These are phyloP conservation scores for Boletellus sp. DNA, from an alignment of 768 basidiomycete genomes.

Conservation along the genomic window DNA sequence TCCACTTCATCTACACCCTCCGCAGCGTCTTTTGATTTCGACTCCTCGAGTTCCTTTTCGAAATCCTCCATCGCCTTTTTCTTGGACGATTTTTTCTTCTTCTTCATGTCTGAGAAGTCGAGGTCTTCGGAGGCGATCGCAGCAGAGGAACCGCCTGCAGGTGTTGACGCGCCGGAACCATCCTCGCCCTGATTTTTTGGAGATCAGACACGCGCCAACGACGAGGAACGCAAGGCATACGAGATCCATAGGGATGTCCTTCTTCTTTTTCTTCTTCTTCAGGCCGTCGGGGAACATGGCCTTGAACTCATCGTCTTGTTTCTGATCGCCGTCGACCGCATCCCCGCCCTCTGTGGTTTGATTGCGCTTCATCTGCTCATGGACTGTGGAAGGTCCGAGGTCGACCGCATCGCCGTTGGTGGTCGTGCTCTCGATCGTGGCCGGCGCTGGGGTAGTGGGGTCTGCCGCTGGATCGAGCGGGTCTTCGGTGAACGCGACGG, in stretches of 20 bases:
- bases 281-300: slow-evolving; percentile 79
- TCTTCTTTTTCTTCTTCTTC: slow-evolving; percentile 94
- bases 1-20: slow-evolving; percentile 55
- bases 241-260: slow-evolving; percentile 81
- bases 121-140: slow-evolving; percentile 64
- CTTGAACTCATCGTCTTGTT: slow-evolving; percentile 73
- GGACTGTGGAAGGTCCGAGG: slow-evolving; percentile 70
- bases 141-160: slow-evolving; percentile 38
- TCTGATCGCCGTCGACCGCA: slow-evolving; percentile 39
- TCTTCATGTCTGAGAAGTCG: slow-evolving; percentile 95
- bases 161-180: slow-evolving; percentile 63
- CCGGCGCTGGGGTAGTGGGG: slow-evolving; percentile 74
- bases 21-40: slow-evolving; percentile 61
- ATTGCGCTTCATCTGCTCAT: slow-evolving; percentile 64
- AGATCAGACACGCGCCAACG: not conserved
- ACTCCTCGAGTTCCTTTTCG: slow-evolving; percentile 82
- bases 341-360: slow-evolving; percentile 38
- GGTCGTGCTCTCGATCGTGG: slow-evolving; percentile 65
- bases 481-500: slow-evolving; percentile 81
- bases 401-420: slow-evolving; percentile 70
- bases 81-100: slow-evolving; percentile 92
- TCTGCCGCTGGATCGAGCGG: slow-evolving; percentile 79
- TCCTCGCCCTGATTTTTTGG: slow-evolving; percentile 48
- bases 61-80: slow-evolving; percentile 92
- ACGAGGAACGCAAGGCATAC: slow-evolving; percentile 39